Conservation (phyloP, 2,329 filamentous ascomycete genomes). For the Gnomoniopsis sp. region DNA sequence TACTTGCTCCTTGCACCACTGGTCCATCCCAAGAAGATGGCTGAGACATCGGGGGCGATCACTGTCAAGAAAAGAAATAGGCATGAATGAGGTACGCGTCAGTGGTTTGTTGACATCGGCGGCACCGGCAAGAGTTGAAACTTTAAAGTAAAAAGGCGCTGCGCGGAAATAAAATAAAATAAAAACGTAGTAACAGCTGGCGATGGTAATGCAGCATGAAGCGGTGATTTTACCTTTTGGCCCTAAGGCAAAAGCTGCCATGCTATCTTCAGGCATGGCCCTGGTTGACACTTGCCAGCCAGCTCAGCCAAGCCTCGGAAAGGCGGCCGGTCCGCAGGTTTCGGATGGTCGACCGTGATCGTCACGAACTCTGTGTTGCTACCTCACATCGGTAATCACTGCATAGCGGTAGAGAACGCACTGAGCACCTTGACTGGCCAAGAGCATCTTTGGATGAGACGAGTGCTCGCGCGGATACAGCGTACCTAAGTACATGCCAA, state of each 20-base stretch:
- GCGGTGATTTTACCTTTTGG: conserved; percentile 5
- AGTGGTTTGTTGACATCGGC: too few species aligned
- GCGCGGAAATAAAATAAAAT: too few species aligned
- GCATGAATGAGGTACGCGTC: too few species aligned
- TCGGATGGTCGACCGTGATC: not conserved
- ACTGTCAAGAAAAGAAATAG: too few species aligned
- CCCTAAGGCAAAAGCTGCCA: conserved; percentile 5
- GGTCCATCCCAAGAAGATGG: too few species aligned
- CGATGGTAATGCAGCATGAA: conserved; percentile 12
- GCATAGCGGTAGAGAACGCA: not conserved
- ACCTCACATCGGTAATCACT: too few species aligned
- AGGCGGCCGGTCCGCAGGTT: conserved; percentile 1
- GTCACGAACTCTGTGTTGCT: not conserved
- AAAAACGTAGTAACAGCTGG: not conserved
- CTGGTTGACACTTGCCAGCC: not conserved
- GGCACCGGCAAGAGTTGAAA: too few species aligned
- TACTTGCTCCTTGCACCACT: too few species aligned
- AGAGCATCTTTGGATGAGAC: not conserved
- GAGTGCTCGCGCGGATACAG: not conserved
- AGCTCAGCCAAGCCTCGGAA: not conserved
- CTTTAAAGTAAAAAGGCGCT: too few species aligned
- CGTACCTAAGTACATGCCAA: too few species aligned
- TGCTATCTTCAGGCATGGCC: not conserved
- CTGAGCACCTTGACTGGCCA: too few species aligned
- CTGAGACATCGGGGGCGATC: too few species aligned